Evolutionary conservation across 2,329 filamentous ascomycete species (phyloP), one percentile per base, ranked within the genome.

Genomic region (Verticillium longisporum): DNA sequence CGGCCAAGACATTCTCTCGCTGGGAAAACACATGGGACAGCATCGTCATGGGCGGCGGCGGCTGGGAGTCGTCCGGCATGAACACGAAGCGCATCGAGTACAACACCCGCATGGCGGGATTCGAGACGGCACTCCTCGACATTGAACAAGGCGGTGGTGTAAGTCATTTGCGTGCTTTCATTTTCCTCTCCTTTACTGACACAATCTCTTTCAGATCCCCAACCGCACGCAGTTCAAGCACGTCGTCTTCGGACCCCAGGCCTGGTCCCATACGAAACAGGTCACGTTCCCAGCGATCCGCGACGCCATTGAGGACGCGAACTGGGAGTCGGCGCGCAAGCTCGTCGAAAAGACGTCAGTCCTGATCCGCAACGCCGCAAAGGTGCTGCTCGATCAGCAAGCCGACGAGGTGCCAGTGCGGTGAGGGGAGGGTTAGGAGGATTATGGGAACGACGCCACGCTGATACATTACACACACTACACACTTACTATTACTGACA

Each of bases 141-240:
- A 71, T 92, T 58, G 86, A 88, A 53, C 74, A 79, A 21, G 86
- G 80, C 41, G 88, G 87, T 65, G 92, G 92, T 62, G 89, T 96
- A 84, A 81, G 41, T 50, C 26, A 26, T 26, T 26, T 26, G 26
- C 26, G 26, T 26, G 26, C 26, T 26, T 21, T 50, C 34, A 36
- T 9, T 61, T 59, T 61, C 53, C 57, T 59, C 9, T 32, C 31
- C 18, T 56, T 26, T 26, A 26, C 26, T 26, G 26, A 26, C 26
- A 26, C 26, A 38, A 55, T 33, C 41, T 37, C 4, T 31, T 6
- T 13, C 61, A 92, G 89, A 83, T 96, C 4, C 90, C 91, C 45
- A 91, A 91, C 68, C 88, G 94, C 65, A 90, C 90, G 5, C 95
- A 98, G 75, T 99, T 92, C 81, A 97, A 96, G 74, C 95, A 97